Evolutionary conservation across 768 basidiomycete species (phyloP), one percentile per base, ranked within the genome.

Genomic region (Russula abietina): DNA sequence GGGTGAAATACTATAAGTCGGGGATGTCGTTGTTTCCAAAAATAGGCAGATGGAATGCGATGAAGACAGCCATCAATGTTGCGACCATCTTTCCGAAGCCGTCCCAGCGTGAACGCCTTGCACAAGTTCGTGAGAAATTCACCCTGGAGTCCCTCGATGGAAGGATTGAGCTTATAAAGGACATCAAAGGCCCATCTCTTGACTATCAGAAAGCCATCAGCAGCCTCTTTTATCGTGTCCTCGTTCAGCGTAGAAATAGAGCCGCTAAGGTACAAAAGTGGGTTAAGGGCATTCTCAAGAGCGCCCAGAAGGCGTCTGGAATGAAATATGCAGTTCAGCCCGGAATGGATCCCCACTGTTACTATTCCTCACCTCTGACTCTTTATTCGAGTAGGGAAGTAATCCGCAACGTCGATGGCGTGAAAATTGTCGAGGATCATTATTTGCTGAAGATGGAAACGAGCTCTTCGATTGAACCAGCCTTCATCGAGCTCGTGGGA

Each of bases 201-300:
- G 39, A 83, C 71, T 3, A 77, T 71, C 9, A 69, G 68, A 1
- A 79, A 70, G 2, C 73, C 75, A 19, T 70, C 69, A 0, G 69
- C 65, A 38, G 75, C 75, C 58, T 80, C 77, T 0, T 79, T 78
- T 41, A 83, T 78, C 11, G 62, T 24, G 1, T 66, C 65, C 11
- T 72, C 58, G 36, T 77, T 71, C 1, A 84, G 69, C 52, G 73
- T 65, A 0, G 76, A 69, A 0, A 70, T 59, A 0, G 79, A 76
- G 6, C 85, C 87, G 48, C 84, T 73, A 19, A 70, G 60, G 60
- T 80, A 71, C 53, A 70, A 75, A 1, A 79, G 69, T 2, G 86
- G 85, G 62, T 78, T 75, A 6, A 86, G 55, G 1, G 79, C 75
- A 30, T 82, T 79, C 58, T 84, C 80, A 0, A 87, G 70, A 2